These are phyloP conservation scores for Solanum piurae DNA, from an alignment of 257 asterid species.

Conservation along the genomic window DNA sequence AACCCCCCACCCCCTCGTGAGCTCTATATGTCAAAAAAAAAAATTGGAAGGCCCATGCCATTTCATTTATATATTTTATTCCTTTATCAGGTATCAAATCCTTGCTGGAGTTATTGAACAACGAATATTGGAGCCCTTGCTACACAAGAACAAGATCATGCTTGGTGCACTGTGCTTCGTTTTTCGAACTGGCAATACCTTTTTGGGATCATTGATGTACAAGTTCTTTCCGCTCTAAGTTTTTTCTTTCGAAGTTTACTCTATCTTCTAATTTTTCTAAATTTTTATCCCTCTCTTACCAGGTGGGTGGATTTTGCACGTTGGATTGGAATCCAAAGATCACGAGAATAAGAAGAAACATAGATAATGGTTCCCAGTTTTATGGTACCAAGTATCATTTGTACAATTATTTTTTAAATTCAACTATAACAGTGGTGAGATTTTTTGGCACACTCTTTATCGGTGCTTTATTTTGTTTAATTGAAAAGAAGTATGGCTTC, in stretches of 20 bases:
- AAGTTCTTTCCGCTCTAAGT: neutral
- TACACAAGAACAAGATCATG: slow-evolving; percentile 66
- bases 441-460: neutral
- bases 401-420: neutral
- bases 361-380: neutral
- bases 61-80: neutral
- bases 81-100: slow-evolving; percentile 63
- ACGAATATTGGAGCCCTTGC: slow-evolving; percentile 70
- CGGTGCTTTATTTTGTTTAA: neutral
- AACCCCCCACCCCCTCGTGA: neutral
- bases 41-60: neutral
- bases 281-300: neutral
- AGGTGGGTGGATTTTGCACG: slow-evolving; percentile 99
- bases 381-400: neutral
- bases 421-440: neutral
- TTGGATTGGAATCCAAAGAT: slow-evolving; percentile 67
- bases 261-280: neutral
- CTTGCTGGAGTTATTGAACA: slow-evolving; percentile 90
- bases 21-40: neutral
- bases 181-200: slow-evolving; percentile 91
- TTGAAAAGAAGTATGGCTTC: neutral
- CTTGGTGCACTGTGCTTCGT: slow-evolving; percentile 76
- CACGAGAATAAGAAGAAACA: slow-evolving; percentile 32
- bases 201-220: slow-evolving; percentile 89
- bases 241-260: neutral